Percentiles rank a stretch among this genome's conserved stretches.
Conservation (phyloP, 495 filamentous ascomycete species). For the Delitschia confertaspora region DNA sequence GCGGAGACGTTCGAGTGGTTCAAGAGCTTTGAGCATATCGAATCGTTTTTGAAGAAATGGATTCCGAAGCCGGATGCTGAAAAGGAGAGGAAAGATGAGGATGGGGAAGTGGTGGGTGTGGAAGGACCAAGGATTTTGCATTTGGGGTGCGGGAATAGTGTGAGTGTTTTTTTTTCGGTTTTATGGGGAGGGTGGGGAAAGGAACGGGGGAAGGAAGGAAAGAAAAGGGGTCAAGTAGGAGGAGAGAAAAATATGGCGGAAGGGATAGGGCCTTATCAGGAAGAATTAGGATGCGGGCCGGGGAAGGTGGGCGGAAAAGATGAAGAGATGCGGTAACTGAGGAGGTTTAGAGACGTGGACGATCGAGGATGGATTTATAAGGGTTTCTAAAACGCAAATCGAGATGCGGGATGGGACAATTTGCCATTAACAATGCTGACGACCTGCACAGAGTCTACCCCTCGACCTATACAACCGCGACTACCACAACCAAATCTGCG, state of each 20-base stretch:
- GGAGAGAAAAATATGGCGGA: no score
- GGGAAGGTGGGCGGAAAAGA: no score
- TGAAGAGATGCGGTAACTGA: no score
- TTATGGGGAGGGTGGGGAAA: background rate
- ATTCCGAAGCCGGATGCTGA: slow-evolving; percentile 31
- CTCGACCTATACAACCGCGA: slow-evolving; percentile 39
- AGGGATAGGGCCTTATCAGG: no score
- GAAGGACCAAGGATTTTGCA: slow-evolving; percentile 44
- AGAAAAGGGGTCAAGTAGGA: no score
- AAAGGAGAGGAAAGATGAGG: no score
- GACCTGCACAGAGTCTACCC: slow-evolving; percentile 42
- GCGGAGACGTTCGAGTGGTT: slow-evolving; percentile 45
- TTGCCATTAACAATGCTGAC: slow-evolving; percentile 6
- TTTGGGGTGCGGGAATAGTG: slow-evolving; percentile 52
- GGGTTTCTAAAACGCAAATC: no score
- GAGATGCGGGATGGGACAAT: background rate
- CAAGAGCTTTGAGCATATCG: slow-evolving; percentile 40
- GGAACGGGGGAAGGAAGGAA: no score
- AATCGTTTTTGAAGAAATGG: slow-evolving; percentile 40
- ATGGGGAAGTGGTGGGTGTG: no score
- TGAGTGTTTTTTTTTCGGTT: slow-evolving; percentile 27
- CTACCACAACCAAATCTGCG: slow-evolving; percentile 46
- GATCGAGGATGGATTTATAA: no score
- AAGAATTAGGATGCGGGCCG: no score
- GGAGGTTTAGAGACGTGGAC: no score